Evolutionary conservation across 2,329 filamentous ascomycete species (phyloP).

Genomic region (Thielaviopsis ethacetica): DNA sequence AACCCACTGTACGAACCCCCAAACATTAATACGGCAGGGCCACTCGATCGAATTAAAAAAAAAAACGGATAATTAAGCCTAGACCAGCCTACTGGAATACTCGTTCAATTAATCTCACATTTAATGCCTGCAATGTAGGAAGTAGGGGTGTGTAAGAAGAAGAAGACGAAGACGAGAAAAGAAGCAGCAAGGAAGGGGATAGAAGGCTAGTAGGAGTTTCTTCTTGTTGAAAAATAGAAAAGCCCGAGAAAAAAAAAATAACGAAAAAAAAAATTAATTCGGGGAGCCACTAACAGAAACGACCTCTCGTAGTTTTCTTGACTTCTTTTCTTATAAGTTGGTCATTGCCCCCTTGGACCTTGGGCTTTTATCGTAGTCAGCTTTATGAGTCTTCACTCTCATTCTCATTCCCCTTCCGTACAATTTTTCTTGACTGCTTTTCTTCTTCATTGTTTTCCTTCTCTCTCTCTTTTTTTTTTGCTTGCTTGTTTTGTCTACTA

Average conservation of each 20-base stretch:
- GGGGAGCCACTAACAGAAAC: background rate
- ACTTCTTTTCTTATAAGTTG: background rate
- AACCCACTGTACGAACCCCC: no score
- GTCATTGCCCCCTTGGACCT: background rate
- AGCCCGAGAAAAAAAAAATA: no score
- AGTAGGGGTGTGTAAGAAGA: background rate
- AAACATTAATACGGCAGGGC: no score
- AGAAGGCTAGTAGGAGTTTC: background rate
- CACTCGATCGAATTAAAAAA: no score
- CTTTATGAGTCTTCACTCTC: background rate
- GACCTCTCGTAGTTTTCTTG: background rate
- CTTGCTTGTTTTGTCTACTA: background rate
- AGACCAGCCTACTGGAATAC: no score
- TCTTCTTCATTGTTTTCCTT: background rate
- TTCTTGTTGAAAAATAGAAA: no score
- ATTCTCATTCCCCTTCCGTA: background rate
- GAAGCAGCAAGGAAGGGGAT: background rate
- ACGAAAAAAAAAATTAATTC: no score
- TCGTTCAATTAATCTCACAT: background rate
- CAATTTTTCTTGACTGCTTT: background rate
- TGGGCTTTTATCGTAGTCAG: background rate
- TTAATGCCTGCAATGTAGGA: background rate
- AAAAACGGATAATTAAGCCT: no score
- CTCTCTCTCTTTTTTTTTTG: background rate
- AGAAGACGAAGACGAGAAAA: background rate